Evolutionary conservation across 1,284 basidiomycete species (phyloP).

Genomic region (Tilletiaria anomala): DNA sequence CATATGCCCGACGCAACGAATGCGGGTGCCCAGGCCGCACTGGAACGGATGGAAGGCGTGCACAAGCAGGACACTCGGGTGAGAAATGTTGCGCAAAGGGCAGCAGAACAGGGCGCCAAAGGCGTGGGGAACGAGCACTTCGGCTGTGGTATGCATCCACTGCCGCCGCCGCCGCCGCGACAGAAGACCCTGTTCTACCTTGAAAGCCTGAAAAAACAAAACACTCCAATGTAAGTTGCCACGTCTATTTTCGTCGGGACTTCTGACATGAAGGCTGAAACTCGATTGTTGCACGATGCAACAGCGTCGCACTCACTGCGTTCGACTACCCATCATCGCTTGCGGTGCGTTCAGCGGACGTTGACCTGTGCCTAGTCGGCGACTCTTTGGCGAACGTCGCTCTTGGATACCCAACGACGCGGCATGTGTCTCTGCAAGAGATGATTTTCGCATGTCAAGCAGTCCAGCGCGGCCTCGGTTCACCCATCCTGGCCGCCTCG

Average conservation of each 20-base stretch:
- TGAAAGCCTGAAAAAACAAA: conserved; percentile 7
- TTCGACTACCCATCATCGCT: conserved; percentile 34
- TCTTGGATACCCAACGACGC: conserved; percentile 26
- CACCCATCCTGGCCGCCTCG: conserved; percentile 8
- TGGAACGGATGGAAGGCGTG: not conserved
- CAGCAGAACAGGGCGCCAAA: not conserved
- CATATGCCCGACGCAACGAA: not conserved
- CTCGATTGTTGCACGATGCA: not conserved
- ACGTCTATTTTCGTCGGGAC: not conserved
- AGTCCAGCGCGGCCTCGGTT: conserved; percentile 22
- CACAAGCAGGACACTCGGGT: not conserved
- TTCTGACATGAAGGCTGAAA: not conserved
- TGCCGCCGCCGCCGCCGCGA: conserved; percentile 12
- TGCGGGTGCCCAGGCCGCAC: not conserved
- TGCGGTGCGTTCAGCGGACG: conserved; percentile 21
- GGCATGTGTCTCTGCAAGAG: conserved; percentile 19
- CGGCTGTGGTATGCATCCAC: not conserved
- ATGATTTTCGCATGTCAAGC: conserved; percentile 32
- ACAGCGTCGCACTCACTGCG: conserved; percentile 26
- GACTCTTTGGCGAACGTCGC: conserved; percentile 38
- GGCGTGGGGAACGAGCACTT: not conserved
- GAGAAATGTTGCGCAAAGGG: not conserved
- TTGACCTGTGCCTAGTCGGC: conserved; percentile 36
- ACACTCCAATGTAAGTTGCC: conserved; percentile 7
- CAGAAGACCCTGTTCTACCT: conserved; percentile 21